Evolutionary conservation across 306 rosid species (phyloP).

Genomic region (Medicago arabica): DNA sequence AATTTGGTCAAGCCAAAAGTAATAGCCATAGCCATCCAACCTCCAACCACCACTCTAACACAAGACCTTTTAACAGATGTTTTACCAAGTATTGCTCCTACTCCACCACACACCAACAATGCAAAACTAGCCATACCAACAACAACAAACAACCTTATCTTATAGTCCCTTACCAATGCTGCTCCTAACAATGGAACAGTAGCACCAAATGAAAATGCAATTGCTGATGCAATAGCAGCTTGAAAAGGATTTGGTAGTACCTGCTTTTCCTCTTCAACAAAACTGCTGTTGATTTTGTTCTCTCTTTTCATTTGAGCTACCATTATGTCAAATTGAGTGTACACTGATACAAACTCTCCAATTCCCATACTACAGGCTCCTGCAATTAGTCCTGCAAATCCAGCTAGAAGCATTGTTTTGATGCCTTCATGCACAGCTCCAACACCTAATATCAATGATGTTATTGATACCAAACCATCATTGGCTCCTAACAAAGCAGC

Average conservation of each 20-base stretch:
- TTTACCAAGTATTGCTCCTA: conserved; percentile 54
- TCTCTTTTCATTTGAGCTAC: conserved; percentile 53
- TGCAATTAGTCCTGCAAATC: conserved; percentile 62
- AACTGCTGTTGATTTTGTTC: background rate
- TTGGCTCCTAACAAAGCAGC: conserved; percentile 66
- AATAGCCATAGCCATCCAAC: conserved; percentile 70
- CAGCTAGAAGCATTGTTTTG: conserved; percentile 57
- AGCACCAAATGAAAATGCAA: conserved; percentile 66
- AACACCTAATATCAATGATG: conserved; percentile 69
- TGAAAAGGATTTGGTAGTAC: conserved; percentile 53
- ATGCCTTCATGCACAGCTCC: conserved; percentile 58
- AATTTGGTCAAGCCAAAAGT: conserved; percentile 67
- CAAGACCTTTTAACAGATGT: conserved; percentile 50
- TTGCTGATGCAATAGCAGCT: conserved; percentile 64
- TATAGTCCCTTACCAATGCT: conserved; percentile 48
- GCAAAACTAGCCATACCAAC: conserved; percentile 52
- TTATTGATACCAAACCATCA: conserved; percentile 60
- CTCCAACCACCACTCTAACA: conserved; percentile 55
- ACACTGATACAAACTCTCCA: conserved; percentile 63
- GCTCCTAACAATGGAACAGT: conserved; percentile 59
- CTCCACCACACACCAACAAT: conserved; percentile 53
- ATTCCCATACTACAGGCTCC: conserved; percentile 76
- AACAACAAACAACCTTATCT: conserved; percentile 55
- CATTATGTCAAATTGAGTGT: conserved; percentile 63
- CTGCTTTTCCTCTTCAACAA: conserved; percentile 38